phyloP scores from a whole-genome alignment of 306 rosid species.

The Corylus heterophylla region DNA sequence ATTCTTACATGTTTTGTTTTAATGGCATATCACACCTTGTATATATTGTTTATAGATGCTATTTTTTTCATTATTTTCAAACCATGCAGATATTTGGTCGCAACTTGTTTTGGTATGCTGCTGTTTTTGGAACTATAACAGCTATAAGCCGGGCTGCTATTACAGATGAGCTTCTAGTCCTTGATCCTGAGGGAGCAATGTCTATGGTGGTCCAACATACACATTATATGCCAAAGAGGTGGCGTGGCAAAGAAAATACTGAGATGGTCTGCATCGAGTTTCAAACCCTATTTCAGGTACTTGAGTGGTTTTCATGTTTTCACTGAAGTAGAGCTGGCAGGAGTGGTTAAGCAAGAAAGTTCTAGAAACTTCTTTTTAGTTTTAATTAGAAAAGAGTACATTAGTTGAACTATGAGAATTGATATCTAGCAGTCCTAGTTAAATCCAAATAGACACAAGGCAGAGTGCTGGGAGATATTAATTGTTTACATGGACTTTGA shows the following conservation, averaged over 20 bases:
- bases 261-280: conserved; percentile 62
- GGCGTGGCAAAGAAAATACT: conserved; percentile 88
- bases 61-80: background rate
- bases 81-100: conserved; percentile 78
- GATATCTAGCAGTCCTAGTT: background rate
- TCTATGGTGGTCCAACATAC: conserved; percentile 86
- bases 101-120: conserved; percentile 96
- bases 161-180: conserved; percentile 66
- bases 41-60: background rate
- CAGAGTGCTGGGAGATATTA: background rate
- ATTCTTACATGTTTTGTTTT: conserved; percentile 14
- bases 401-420: background rate
- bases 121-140: conserved; percentile 87
- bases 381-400: background rate
- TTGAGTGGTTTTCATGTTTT: conserved; percentile 9
- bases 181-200: conserved; percentile 82
- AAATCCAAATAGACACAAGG: background rate
- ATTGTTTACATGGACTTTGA: background rate
- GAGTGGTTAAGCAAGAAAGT: background rate
- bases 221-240: conserved; percentile 95
- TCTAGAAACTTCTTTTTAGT: background rate
- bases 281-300: conserved; percentile 91
- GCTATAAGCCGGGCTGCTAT: conserved; percentile 80
- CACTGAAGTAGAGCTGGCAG: conserved; percentile 15
- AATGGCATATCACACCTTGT: background rate